Evolutionary conservation across 371 early-diverging fungal genomes (phyloP).

Genomic region (Umbelopsis sp.): DNA sequence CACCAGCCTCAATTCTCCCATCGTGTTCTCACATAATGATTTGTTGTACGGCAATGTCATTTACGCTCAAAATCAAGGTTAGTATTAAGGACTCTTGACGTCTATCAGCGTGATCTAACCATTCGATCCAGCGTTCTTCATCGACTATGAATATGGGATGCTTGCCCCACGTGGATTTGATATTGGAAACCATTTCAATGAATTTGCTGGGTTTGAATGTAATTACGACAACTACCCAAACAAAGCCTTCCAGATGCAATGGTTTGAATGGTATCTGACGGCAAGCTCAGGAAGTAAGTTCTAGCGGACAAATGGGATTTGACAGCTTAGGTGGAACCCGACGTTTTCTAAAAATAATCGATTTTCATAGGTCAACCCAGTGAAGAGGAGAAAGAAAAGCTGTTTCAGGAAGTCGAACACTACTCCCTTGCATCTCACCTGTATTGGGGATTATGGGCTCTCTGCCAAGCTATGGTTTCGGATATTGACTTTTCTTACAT

Average conservation of each 20-base stretch:
- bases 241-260: slow-evolving; percentile 68
- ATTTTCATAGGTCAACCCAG: slow-evolving; percentile 32
- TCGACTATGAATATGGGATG: slow-evolving; percentile 94
- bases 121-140: slow-evolving; percentile 67
- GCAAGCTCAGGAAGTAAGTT: slow-evolving; percentile 39
- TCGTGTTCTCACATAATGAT: slow-evolving; percentile 94
- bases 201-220: slow-evolving; percentile 94
- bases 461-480: slow-evolving; percentile 87
- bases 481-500: slow-evolving; percentile 94
- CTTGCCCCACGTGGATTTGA: slow-evolving; percentile 89
- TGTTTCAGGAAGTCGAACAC: slow-evolving; percentile 78
- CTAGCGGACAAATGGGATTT: too few species aligned
- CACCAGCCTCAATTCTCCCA: slow-evolving; percentile 68
- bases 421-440: slow-evolving; percentile 90
- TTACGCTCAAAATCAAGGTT: slow-evolving; percentile 66
- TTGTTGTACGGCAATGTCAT: slow-evolving; percentile 89
- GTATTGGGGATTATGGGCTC: slow-evolving; percentile 94
- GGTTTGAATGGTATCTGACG: slow-evolving; percentile 70
- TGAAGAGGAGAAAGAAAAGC: slow-evolving; percentile 56
- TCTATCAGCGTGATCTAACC: slow-evolving; percentile 1
- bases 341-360: background rate
- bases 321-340: too few species aligned
- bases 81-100: background rate
- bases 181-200: slow-evolving; percentile 95
- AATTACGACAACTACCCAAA: slow-evolving; percentile 85